phyloP scores from a whole-genome alignment of 345 rosid species.

The Trapa incisa region DNA sequence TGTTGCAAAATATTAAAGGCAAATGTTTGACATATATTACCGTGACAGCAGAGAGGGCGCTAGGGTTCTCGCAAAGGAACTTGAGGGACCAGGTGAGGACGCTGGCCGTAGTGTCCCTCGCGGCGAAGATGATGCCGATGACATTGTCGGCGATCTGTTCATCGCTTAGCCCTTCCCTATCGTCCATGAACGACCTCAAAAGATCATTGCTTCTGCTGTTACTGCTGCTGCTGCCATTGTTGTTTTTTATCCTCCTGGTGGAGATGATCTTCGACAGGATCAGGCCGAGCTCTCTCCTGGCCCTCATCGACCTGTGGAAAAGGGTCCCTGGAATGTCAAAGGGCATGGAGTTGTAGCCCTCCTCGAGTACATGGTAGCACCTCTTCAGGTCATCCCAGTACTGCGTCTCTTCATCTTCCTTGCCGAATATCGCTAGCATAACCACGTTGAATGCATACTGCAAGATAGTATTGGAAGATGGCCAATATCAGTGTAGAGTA shows the following conservation, averaged over 20 bases:
- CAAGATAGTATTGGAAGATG: neutral
- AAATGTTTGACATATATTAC: conserved; percentile 23
- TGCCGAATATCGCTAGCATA: conserved; percentile 64
- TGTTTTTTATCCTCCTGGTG: conserved; percentile 19
- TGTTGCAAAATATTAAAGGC: too few species aligned
- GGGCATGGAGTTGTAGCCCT: conserved; percentile 92
- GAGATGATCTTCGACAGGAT: conserved; percentile 52
- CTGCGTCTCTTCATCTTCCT: conserved; percentile 35
- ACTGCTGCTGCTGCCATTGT: neutral
- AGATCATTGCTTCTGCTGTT: conserved; percentile 35
- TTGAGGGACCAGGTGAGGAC: conserved; percentile 78
- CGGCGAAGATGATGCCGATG: conserved; percentile 82
- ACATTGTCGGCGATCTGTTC: conserved; percentile 82
- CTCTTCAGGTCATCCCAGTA: conserved; percentile 71
- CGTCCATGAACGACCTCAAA: conserved; percentile 73
- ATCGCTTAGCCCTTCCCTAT: conserved; percentile 50
- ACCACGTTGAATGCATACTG: conserved; percentile 86
- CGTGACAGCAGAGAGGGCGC: conserved; percentile 58
- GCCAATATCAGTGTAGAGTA: too few species aligned
- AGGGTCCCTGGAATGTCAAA: conserved; percentile 78
- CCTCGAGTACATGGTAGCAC: conserved; percentile 75
- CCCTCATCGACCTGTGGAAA: conserved; percentile 71
- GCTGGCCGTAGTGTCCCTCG: conserved; percentile 85
- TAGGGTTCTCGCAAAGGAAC: conserved; percentile 59
- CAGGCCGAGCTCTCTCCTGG: conserved; percentile 58